Base-by-base conservation (phyloP, 192 early-diverging fungal species). In the Gonapodya prolifera region DNA sequence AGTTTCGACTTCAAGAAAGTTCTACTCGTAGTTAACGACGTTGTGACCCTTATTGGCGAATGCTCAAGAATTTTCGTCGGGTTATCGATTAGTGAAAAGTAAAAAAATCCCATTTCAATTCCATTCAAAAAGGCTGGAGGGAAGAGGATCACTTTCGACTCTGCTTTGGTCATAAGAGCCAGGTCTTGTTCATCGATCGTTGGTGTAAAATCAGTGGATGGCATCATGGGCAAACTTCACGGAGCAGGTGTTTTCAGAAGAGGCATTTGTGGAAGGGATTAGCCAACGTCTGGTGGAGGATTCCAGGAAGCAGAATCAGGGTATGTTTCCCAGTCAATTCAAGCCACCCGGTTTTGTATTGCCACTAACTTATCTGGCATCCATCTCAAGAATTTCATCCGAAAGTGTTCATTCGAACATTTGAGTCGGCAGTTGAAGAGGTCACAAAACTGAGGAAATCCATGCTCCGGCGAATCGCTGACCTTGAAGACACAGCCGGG, bases 331-430 rank as follows among this genome's bases (percentile, higher is more conserved):
- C 8, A 23, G 45, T 61, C 23, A 23, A 61, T 16, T 61, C 8
- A 61, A 61, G 45, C 23, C 23, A 61, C 45, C 8, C 45, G 45
- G 8, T 23, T 61, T 23, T 16, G 23, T 8, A 61, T 61, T 61
- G 45, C 8, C 45, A 23, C 8, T 61, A 8, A 61, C 45, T 16
- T 23, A 23, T 61, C 45, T 61, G 8, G 8, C 23, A 23, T 16
- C 45, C 45, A 61, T 23, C 45, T 23, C 23, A 79, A 83, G 89
- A 86, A 30, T 94, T 96, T 69, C 94, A 98, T 83, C 91, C 95
- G 45, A 93, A 94, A 79, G 93, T 94, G 0, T 95, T 97, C 81
- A 95, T 97, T 70, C 86, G 94, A 34, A 92, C 90, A 23, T 97
- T 97, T 83, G 96, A 99, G 80, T 86, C 87, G 33, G 90, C 91